Percentiles rank a stretch among this genome's conserved stretches.
phyloP scores from a whole-genome alignment of 176 grass and related monocot genomes.

The Oryza nivara region DNA sequence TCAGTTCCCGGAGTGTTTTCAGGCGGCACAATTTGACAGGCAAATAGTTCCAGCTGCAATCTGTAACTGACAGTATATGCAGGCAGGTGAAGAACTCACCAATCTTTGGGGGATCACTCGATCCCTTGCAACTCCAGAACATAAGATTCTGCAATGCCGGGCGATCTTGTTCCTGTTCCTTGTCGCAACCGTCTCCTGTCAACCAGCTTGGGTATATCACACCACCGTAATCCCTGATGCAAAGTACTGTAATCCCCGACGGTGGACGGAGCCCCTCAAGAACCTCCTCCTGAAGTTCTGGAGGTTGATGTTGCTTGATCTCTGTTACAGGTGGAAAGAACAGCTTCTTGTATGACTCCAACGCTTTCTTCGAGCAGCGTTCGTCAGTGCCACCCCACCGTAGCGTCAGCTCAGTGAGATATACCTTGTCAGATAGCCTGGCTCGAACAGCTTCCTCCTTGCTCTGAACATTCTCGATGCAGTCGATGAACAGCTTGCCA shows the following conservation, averaged over 20 bases:
- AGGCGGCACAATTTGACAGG: neutral
- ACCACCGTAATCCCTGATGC: neutral
- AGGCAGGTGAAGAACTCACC: neutral
- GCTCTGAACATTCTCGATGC: conserved; percentile 1
- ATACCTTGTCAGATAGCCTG: conserved; percentile 8
- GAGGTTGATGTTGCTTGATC: too few relatives aligned
- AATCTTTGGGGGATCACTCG: neutral
- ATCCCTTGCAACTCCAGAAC: neutral
- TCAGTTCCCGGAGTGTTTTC: neutral
- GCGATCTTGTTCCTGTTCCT: neutral
- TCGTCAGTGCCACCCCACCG: conserved; percentile 18
- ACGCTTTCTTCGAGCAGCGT: too few relatives aligned
- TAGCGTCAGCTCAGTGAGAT: conserved; percentile 22
- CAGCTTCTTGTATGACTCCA: too few relatives aligned
- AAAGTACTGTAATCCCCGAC: too few relatives aligned
- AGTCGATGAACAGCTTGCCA: neutral
- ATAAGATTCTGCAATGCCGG: neutral
- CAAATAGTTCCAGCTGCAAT: conserved; percentile 3
- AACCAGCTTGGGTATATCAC: neutral
- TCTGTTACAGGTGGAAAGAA: too few relatives aligned
- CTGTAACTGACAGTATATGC: neutral
- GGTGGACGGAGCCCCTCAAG: too few relatives aligned
- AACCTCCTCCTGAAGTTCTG: too few relatives aligned
- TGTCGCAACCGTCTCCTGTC: too few relatives aligned
- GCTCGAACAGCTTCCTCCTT: conserved; percentile 35